These are phyloP conservation scores for Primulina eburnea DNA, from an alignment of 257 asterid species.

Conservation along the genomic window DNA sequence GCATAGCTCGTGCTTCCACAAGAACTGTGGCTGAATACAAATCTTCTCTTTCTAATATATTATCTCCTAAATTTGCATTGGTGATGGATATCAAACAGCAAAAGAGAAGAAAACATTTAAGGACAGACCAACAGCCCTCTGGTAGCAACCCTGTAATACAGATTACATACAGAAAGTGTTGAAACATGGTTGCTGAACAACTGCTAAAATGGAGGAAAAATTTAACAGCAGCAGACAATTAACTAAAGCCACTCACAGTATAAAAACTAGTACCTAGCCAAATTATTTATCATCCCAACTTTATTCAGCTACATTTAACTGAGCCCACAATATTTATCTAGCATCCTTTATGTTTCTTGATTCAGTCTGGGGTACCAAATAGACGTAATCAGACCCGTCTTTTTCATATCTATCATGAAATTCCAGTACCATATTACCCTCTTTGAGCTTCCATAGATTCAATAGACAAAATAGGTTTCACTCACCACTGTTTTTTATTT, in stretches of 20 bases:
- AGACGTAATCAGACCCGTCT: neutral
- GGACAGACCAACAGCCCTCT: constrained; percentile 38
- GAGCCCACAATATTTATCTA: neutral
- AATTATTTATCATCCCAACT: neutral
- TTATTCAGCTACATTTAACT: neutral
- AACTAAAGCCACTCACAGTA: neutral
- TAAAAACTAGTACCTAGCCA: neutral
- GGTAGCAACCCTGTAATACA: constrained; percentile 45
- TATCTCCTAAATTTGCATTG: constrained; percentile 38
- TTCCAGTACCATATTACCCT: neutral
- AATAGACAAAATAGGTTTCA: neutral
- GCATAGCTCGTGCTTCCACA: constrained; percentile 32
- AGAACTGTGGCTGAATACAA: constrained; percentile 34
- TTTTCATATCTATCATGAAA: neutral
- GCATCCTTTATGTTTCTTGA: neutral
- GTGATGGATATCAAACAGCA: constrained; percentile 37
- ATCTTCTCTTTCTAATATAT: constrained; percentile 35
- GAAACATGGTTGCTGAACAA: constrained; percentile 10
- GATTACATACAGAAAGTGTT: constrained; percentile 20
- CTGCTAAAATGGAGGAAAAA: neutral
- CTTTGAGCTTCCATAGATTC: neutral
- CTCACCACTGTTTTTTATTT: neutral
- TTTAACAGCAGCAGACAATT: neutral
- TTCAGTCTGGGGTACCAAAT: neutral
- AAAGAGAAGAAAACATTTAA: constrained; percentile 45